Evolutionary conservation across 2,329 filamentous ascomycete genomes (phyloP), one percentile per base, ranked within the genome.

Genomic region (Aureobasidium subglaciale): DNA sequence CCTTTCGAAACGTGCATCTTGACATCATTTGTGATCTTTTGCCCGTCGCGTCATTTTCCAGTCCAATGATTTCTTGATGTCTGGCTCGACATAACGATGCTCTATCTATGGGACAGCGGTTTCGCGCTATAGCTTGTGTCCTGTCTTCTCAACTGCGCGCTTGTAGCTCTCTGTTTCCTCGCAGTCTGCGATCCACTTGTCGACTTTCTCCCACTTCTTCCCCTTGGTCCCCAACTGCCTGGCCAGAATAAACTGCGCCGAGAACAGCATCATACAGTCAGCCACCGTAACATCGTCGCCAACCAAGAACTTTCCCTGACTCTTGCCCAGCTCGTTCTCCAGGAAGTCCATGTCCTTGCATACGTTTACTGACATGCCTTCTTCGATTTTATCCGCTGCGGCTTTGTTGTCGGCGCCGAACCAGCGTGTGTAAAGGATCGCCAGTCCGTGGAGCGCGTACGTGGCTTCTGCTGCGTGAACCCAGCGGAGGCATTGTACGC

Each of bases 401-500:
- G 16, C n/a, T 16, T 68, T 68, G 45, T 54, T 34, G 29, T 18
- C 27, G 24, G 61, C 55, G n/a, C 72, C 64, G 55, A 71, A 67
- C 73, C 70, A 75, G 5, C 71, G 70, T 6, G 69, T 67, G 60
- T 78, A 77, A 13, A 73, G 63, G 24, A 77, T 69, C 0, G 74
- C 70, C 2, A 78, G 68, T 8, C 62, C 68, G 58, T 78, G 76
- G 7, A 77, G 61, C 55, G 72, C 62, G 57, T 73, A 76, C 1
- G 74, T 76, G 1, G 65, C 75, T 67, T 79, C 75, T 6, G 75
- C 67, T 1, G 75, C 73, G 58, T 76, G 72, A 8, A 76, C 63
- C 71, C 72, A 77, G 63, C 75, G 68, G 7, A 70, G 64, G 6
- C 71, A 66, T 54, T 71, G 68, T 53, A 68, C 63, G 30, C 72